phyloP scores from a whole-genome alignment of 768 basidiomycete species.

The Russula abietina region DNA sequence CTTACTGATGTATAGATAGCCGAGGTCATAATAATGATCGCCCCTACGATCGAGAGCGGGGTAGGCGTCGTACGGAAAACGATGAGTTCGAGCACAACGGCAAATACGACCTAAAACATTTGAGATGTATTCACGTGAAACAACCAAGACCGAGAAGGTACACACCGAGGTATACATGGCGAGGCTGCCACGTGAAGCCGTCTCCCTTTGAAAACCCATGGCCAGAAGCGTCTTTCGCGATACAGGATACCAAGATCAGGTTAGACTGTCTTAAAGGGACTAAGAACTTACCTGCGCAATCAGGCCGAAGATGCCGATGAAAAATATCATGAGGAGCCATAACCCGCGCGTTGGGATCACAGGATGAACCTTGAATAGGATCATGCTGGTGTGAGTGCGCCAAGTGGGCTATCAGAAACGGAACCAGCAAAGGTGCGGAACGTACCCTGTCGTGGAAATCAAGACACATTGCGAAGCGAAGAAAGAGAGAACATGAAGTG shows the following conservation, averaged over 20 bases:
- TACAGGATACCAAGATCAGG: background rate
- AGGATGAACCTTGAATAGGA: constrained; percentile 35
- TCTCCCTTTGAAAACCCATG: constrained; percentile 58
- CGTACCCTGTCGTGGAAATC: constrained; percentile 33
- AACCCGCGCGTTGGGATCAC: constrained; percentile 42
- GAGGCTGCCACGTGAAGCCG: constrained; percentile 56
- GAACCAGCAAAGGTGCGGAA: background rate
- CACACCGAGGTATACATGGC: constrained; percentile 54
- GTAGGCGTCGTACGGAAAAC: constrained; percentile 60
- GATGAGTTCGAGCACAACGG: constrained; percentile 54
- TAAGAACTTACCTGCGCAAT: constrained; percentile 34
- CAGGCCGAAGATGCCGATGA: constrained; percentile 52
- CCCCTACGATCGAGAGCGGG: constrained; percentile 54
- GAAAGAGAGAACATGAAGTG: constrained; percentile 64
- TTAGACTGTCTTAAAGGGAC: background rate
- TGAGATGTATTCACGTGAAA: background rate
- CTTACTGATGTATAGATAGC: constrained; percentile 67
- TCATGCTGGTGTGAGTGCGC: constrained; percentile 37
- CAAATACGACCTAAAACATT: constrained; percentile 55
- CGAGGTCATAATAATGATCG: constrained; percentile 53
- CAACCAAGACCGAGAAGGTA: constrained; percentile 19
- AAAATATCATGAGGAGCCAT: constrained; percentile 42
- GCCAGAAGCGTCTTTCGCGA: constrained; percentile 46
- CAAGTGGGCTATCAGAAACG: background rate
- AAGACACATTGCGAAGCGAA: constrained; percentile 56